Evolutionary conservation across 208 protist genomes (phyloP).

Genomic region (Porcisia hertigi): DNA sequence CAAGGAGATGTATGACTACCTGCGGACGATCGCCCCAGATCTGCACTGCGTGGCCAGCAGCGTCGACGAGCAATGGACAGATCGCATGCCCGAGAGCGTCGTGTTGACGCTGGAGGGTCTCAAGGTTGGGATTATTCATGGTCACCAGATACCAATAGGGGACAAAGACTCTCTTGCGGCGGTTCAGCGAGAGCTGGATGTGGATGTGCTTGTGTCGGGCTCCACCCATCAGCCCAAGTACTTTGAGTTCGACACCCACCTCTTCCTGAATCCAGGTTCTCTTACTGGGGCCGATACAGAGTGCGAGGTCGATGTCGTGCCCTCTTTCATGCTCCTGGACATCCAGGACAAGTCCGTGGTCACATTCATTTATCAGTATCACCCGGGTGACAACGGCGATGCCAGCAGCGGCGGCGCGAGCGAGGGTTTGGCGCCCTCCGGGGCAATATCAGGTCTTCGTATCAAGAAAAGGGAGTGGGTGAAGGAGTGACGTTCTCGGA

Average conservation of each 20-base stretch:
- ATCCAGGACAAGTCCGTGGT: slow-evolving; percentile 86
- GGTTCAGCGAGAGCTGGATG: slow-evolving; percentile 96
- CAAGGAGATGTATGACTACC: slow-evolving; percentile 95
- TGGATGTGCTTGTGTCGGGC: slow-evolving; percentile 97
- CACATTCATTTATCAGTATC: slow-evolving; percentile 76
- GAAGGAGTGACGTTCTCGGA: slow-evolving; percentile 26
- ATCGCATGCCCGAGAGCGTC: slow-evolving; percentile 87
- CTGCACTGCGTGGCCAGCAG: slow-evolving; percentile 98
- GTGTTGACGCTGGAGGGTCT: slow-evolving; percentile 96
- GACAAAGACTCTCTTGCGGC: slow-evolving; percentile 94
- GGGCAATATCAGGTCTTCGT: slow-evolving; percentile 26
- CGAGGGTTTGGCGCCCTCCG: slow-evolving; percentile 14
- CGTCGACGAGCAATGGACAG: slow-evolving; percentile 86
- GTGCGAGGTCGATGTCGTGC: slow-evolving; percentile 65
- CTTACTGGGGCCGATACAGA: slow-evolving; percentile 96
- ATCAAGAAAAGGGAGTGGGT: slow-evolving; percentile 84
- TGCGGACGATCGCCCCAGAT: slow-evolving; percentile 93
- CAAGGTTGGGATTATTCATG: slow-evolving; percentile 97
- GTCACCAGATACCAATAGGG: slow-evolving; percentile 96
- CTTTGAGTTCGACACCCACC: slow-evolving; percentile 94
- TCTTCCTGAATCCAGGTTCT: slow-evolving; percentile 99
- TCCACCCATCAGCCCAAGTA: slow-evolving; percentile 93
- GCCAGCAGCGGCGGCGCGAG: slow-evolving; percentile 9
- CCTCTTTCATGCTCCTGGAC: slow-evolving; percentile 98
- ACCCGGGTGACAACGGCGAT: slow-evolving; percentile 16